Conservation (phyloP, 2,329 filamentous ascomycete genomes). For the Claviceps sp. region DNA sequence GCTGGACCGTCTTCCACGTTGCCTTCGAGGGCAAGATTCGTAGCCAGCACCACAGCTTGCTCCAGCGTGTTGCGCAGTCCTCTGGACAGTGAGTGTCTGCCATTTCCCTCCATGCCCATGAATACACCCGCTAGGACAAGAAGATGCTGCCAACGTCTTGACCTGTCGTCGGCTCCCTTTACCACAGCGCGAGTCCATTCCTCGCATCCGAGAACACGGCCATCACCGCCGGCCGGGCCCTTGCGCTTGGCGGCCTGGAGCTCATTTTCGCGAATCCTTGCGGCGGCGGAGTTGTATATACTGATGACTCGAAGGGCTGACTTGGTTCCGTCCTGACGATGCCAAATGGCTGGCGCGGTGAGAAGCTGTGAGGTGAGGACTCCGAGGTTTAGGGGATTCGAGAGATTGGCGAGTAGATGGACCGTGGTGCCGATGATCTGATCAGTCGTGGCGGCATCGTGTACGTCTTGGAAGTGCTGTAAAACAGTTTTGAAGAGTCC, state of each 20-base stretch:
- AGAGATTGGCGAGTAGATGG: slow-evolving; percentile 53
- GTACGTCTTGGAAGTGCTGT: slow-evolving; percentile 41
- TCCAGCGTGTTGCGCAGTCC: slow-evolving; percentile 56
- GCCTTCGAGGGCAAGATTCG: slow-evolving; percentile 58
- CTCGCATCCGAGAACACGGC: slow-evolving; percentile 32
- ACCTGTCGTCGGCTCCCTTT: slow-evolving; percentile 43
- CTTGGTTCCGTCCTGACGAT: slow-evolving; percentile 42
- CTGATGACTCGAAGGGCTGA: slow-evolving; percentile 54
- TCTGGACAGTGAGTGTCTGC: slow-evolving; percentile 48
- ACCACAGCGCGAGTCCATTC: slow-evolving; percentile 44
- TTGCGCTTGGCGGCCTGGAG: slow-evolving; percentile 22
- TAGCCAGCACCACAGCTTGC: slow-evolving; percentile 57
- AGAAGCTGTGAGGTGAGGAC: slow-evolving; percentile 61
- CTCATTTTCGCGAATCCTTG: slow-evolving; percentile 37
- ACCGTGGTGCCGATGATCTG: slow-evolving; percentile 53
- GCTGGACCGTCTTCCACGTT: slow-evolving; percentile 25
- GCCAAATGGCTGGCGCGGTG: slow-evolving; percentile 59
- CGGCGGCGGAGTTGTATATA: slow-evolving; percentile 56
- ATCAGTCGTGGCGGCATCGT: slow-evolving; percentile 36
- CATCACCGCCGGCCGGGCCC: slow-evolving; percentile 24
- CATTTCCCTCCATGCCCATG: slow-evolving; percentile 57
- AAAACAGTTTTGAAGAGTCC: slow-evolving; percentile 54
- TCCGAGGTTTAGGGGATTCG: slow-evolving; percentile 62
- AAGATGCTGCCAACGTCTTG: slow-evolving; percentile 67
- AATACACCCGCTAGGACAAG: slow-evolving; percentile 69